A percentile compares a stretch with the other conserved stretches of the same genome.
phyloP scores from a whole-genome alignment of 192 early-diverging fungal species.

The Oehlia diaphana region DNA sequence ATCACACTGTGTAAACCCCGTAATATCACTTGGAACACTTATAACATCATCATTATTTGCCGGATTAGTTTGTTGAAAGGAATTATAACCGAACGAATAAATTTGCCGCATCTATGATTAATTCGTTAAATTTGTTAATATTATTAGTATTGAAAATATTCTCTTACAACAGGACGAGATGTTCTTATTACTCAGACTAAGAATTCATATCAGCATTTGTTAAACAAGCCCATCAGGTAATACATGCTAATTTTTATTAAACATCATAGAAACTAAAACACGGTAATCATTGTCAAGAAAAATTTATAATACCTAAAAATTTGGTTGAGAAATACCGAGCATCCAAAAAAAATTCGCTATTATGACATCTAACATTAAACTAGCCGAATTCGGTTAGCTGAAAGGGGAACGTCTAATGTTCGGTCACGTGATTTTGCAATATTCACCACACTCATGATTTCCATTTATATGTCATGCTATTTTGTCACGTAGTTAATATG shows the following conservation, averaged over 20 bases:
- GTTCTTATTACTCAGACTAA: background rate
- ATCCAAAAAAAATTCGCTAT: no score
- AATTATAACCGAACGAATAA: constrained; percentile 15
- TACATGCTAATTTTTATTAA: background rate
- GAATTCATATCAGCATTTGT: background rate
- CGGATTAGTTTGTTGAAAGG: constrained; percentile 7
- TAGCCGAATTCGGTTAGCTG: no score
- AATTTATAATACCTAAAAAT: background rate
- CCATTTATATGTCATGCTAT: no score
- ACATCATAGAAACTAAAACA: background rate
- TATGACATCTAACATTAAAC: no score
- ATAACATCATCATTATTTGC: constrained; percentile 5
- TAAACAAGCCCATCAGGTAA: background rate
- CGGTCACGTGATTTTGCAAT: no score
- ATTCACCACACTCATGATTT: no score
- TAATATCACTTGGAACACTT: constrained; percentile 15
- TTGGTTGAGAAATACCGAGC: no score
- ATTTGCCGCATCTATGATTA: background rate
- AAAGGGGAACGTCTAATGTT: no score
- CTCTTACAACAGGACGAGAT: background rate
- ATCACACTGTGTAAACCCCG: background rate
- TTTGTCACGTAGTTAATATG: no score
- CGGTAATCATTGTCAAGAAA: background rate
- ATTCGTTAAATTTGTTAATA: background rate
- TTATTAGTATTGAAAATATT: background rate